These are phyloP conservation scores for Elaphomyces granulatus DNA, from an alignment of 495 filamentous ascomycete genomes.

Conservation along the genomic window DNA sequence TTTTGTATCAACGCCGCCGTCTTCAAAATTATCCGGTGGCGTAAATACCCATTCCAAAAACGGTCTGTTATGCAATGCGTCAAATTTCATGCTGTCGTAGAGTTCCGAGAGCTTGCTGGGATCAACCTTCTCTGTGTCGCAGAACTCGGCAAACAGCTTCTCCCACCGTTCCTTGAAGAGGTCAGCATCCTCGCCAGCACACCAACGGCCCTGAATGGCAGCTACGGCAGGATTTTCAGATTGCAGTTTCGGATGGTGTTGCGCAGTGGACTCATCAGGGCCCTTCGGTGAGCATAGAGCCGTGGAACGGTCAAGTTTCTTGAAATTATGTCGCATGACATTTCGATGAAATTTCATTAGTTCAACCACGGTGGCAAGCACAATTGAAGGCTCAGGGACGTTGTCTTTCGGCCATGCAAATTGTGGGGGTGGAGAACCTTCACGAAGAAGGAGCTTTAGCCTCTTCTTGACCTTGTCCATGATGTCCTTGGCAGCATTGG, in stretches of 20 bases:
- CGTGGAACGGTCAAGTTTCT: conserved; percentile 51
- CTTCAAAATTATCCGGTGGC: conserved; percentile 52
- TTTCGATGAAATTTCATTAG: conserved; percentile 94
- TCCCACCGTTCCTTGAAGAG: conserved; percentile 97
- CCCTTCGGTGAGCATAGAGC: conserved; percentile 28
- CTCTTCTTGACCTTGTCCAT: conserved; percentile 99
- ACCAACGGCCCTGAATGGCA: conserved; percentile 83
- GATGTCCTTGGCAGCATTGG: conserved; percentile 97
- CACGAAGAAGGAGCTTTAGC: conserved; percentile 75
- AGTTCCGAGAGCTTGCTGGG: conserved; percentile 96
- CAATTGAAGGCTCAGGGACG: conserved; percentile 81
- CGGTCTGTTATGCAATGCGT: conserved; percentile 88
- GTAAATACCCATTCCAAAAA: conserved; percentile 98
- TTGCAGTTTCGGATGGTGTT: conserved; percentile 5
- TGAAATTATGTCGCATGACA: conserved; percentile 87
- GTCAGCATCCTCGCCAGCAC: conserved; percentile 86
- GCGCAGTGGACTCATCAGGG: conserved; percentile 20
- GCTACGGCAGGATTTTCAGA: conserved; percentile 39
- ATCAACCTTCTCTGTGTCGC: conserved; percentile 92
- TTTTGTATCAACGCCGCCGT: conserved; percentile 20
- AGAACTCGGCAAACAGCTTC: conserved; percentile 94
- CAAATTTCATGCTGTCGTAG: conserved; percentile 99
- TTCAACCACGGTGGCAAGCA: conserved; percentile 80
- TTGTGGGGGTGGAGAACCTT: conserved; percentile 81
- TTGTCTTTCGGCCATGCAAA: conserved; percentile 94